Evolutionary conservation across 2,329 filamentous ascomycete genomes (phyloP).

Genomic region (Drechslerella coelobrocha): DNA sequence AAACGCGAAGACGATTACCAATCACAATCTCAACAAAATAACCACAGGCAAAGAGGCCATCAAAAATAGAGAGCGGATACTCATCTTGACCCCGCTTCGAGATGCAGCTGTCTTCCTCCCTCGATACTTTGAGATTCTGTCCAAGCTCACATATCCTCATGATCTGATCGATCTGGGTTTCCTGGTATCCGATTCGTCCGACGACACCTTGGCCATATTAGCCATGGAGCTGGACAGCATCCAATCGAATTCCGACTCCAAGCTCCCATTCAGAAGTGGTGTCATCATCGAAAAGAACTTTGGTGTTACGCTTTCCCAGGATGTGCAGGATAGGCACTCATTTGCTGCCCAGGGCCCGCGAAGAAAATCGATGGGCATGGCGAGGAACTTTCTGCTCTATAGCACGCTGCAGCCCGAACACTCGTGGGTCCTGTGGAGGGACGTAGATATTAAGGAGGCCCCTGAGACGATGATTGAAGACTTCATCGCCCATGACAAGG

Average conservation of each 20-base stretch:
- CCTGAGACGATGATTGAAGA: constrained; percentile 88
- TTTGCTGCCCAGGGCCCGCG: constrained; percentile 88
- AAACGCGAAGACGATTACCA: constrained; percentile 78
- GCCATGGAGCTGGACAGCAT: constrained; percentile 84
- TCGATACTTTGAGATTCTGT: constrained; percentile 92
- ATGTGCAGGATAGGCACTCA: constrained; percentile 80
- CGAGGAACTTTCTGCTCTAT: constrained; percentile 87
- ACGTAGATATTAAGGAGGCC: constrained; percentile 94
- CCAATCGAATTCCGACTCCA: constrained; percentile 75
- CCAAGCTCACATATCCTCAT: constrained; percentile 90
- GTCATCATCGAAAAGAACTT: constrained; percentile 93
- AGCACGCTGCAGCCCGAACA: constrained; percentile 89
- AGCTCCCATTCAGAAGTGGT: constrained; percentile 83
- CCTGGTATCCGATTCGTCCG: constrained; percentile 86
- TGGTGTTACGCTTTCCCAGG: constrained; percentile 74
- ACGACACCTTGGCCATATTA: constrained; percentile 89
- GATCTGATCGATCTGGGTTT: constrained; percentile 94
- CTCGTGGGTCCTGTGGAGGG: constrained; percentile 98
- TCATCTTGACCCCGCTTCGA: constrained; percentile 90
- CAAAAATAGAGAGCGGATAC: constrained; percentile 81
- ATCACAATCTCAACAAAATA: constrained; percentile 84
- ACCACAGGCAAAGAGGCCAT: constrained; percentile 79
- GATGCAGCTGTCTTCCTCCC: constrained; percentile 82
- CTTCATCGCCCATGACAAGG: constrained; percentile 89
- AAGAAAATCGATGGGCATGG: constrained; percentile 85